Conservation (phyloP, 805 yeast species). For the Candida anglica region DNA sequence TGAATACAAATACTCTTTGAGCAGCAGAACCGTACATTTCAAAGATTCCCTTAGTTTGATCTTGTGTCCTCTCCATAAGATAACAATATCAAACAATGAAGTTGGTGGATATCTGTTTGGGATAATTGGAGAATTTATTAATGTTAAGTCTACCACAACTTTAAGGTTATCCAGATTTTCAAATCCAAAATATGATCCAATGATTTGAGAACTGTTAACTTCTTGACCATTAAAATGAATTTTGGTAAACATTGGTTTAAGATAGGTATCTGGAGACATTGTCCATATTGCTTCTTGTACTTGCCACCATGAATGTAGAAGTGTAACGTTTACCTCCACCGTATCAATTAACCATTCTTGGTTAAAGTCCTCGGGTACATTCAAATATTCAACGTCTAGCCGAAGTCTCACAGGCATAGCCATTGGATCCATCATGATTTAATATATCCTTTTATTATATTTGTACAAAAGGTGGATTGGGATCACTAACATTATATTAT, state of each 20-base stretch:
- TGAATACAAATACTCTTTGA: slow-evolving; percentile 17
- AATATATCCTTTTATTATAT: not conserved
- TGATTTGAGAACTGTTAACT: not conserved
- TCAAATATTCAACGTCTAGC: slow-evolving; percentile 1
- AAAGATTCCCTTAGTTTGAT: slow-evolving; percentile 15
- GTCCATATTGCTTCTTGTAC: slow-evolving; percentile 26
- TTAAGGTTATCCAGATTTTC: slow-evolving; percentile 1
- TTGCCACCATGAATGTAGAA: slow-evolving; percentile 19
- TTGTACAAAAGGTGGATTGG: not conserved
- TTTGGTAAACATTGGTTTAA: slow-evolving; percentile 21
- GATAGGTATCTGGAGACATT: slow-evolving; percentile 14
- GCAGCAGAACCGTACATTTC: slow-evolving; percentile 16
- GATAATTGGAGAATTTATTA: slow-evolving; percentile 13
- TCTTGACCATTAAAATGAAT: not conserved
- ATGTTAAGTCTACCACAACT: slow-evolving; percentile 20
- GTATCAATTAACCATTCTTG: not conserved
- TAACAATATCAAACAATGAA: slow-evolving; percentile 18
- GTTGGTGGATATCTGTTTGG: slow-evolving; percentile 21
- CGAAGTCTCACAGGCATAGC: too few species aligned
- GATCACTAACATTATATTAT: too few species aligned
- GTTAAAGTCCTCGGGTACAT: slow-evolving; percentile 1
- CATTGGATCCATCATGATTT: not conserved
- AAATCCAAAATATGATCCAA: slow-evolving; percentile 1
- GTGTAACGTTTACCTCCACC: slow-evolving; percentile 15
- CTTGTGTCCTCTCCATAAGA: slow-evolving; percentile 11